phyloP scores from a whole-genome alignment of 768 basidiomycete genomes.

The Leucosporidium creatinivorum region DNA sequence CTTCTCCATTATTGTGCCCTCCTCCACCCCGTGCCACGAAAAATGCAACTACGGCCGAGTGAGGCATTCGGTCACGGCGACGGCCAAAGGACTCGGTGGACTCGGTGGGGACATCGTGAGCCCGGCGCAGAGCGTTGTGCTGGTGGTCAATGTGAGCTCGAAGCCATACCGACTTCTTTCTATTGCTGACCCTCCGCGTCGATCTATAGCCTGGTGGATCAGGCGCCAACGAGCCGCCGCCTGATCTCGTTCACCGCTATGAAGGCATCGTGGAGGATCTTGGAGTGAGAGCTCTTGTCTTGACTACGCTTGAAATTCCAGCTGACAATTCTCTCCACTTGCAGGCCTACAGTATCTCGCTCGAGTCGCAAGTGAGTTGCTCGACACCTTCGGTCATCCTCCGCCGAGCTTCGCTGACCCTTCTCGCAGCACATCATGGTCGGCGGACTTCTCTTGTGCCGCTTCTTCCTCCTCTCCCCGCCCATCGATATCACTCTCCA shows the following conservation, averaged over 20 bases:
- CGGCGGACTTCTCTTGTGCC: constrained; percentile 26
- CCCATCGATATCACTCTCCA: constrained; percentile 22
- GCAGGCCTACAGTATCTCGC: not conserved
- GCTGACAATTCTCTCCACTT: not conserved
- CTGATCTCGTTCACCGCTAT: constrained; percentile 18
- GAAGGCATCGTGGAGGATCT: constrained; percentile 22
- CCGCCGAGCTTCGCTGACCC: not conserved
- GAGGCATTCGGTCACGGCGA: constrained; percentile 24
- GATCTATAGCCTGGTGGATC: not conserved
- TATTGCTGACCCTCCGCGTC: no score
- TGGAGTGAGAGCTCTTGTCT: constrained; percentile 4
- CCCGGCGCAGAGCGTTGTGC: constrained; percentile 11
- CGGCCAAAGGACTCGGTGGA: constrained; percentile 22
- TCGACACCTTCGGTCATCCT: not conserved
- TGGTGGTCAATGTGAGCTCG: constrained; percentile 12
- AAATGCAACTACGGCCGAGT: constrained; percentile 29
- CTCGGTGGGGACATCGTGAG: constrained; percentile 20
- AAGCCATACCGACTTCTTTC: no score
- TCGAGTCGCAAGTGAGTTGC: not conserved
- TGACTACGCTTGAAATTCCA: no score
- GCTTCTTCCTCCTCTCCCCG: constrained; percentile 25
- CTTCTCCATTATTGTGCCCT: constrained; percentile 31
- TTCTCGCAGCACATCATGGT: constrained; percentile 5
- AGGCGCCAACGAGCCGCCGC: constrained; percentile 20
- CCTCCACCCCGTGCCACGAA: constrained; percentile 16